Conservation (phyloP, 2,329 filamentous ascomycete genomes). For the Scytalidium sp. region DNA sequence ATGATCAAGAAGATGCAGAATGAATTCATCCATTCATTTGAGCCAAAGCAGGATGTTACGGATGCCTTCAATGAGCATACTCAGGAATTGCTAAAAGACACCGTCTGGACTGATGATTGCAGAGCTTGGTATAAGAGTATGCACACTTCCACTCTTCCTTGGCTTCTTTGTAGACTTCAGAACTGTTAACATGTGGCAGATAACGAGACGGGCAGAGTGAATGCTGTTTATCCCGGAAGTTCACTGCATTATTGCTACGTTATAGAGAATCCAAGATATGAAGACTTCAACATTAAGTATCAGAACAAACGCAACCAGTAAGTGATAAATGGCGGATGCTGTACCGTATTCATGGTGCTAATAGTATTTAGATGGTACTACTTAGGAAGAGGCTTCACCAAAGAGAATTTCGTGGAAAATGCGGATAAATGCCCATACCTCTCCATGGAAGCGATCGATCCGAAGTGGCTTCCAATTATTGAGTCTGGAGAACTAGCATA, state of each 20-base stretch:
- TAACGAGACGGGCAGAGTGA: conserved; percentile 41
- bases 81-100: conserved; percentile 48
- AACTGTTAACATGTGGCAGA: conserved; percentile 23
- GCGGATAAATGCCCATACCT: conserved; percentile 29
- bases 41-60: conserved; percentile 42
- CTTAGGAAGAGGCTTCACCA: conserved; percentile 29
- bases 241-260: conserved; percentile 45
- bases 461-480: conserved; percentile 27
- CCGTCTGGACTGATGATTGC: conserved; percentile 43
- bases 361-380: conserved; percentile 26
- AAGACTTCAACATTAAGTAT: conserved; percentile 43
- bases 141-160: too few species aligned
- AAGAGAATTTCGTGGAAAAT: conserved; percentile 21
- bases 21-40: conserved; percentile 45
- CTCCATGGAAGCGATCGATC: conserved; percentile 29
- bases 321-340: conserved; percentile 4
- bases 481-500: conserved; percentile 7
- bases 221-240: conserved; percentile 47
- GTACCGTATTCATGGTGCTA: conserved; percentile 13
- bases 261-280: conserved; percentile 37
- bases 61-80: conserved; percentile 50
- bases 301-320: conserved; percentile 18
- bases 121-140: conserved; percentile 22
- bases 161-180: neutral
- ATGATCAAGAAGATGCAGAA: conserved; percentile 35